A percentile compares a stretch with the other conserved stretches of the same genome.
Conservation (phyloP, 2,329 filamentous ascomycete species). For the Botrytis cinerea region DNA sequence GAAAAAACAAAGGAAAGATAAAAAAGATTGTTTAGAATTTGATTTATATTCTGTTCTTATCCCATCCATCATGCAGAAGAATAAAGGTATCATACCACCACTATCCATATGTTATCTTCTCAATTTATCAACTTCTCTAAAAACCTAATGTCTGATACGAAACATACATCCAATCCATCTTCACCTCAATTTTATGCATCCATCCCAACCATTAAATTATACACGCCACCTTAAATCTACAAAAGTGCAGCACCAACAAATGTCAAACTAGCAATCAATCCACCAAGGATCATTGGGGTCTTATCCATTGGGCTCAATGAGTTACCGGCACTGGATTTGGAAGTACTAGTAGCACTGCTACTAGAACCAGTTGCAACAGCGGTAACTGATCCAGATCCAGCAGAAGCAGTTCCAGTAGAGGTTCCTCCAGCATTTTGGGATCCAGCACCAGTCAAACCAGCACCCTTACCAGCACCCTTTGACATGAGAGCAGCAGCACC, state of each 20-base stretch:
- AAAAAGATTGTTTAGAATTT: neutral
- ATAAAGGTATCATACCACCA: slow-evolving; percentile 13
- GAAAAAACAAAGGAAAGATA: neutral
- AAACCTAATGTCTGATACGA: neutral
- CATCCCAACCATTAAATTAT: slow-evolving; percentile 15
- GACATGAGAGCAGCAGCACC: slow-evolving; percentile 47
- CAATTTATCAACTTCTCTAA: neutral
- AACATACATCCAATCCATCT: slow-evolving; percentile 20
- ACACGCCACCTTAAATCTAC: slow-evolving; percentile 22
- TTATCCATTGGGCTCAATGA: slow-evolving; percentile 28
- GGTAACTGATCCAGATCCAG: slow-evolving; percentile 36
- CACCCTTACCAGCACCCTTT: slow-evolving; percentile 51
- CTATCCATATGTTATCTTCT: neutral
- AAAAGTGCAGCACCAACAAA: slow-evolving; percentile 33
- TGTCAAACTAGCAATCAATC: slow-evolving; percentile 30
- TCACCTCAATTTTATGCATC: neutral
- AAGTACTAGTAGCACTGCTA: slow-evolving; percentile 10
- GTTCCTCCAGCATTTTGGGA: slow-evolving; percentile 39
- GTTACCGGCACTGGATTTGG: slow-evolving; percentile 23
- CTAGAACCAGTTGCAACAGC: slow-evolving; percentile 27
- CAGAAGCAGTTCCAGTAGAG: slow-evolving; percentile 37
- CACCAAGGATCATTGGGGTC: slow-evolving; percentile 29
- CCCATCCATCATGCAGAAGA: neutral
- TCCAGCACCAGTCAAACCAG: slow-evolving; percentile 43
- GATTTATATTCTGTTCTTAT: neutral